Evolutionary conservation across 1,139 yeast species (phyloP).

Genomic region (Kazachstania sp.): DNA sequence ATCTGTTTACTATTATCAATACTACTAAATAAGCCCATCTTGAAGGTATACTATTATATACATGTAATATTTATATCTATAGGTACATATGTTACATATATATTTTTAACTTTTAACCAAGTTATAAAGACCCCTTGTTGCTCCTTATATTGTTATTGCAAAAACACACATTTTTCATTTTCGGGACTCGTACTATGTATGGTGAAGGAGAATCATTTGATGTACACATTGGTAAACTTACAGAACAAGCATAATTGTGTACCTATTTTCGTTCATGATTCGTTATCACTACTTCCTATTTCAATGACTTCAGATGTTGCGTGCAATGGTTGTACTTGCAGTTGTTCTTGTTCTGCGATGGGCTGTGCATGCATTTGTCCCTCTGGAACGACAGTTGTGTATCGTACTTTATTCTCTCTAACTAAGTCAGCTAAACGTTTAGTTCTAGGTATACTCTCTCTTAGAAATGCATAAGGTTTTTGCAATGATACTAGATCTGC

Average conservation of each 20-base stretch:
- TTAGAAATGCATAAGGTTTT: conserved; percentile 61
- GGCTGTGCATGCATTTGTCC: conserved; percentile 12
- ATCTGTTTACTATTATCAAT: conserved; percentile 1
- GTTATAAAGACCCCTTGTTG: no score
- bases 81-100: no score
- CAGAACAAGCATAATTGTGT: no score
- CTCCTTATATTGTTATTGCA: no score
- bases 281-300: conserved; percentile 1
- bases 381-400: conserved; percentile 19
- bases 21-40: conserved; percentile 3
- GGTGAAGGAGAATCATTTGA: no score
- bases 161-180: no score
- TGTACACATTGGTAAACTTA: no score
- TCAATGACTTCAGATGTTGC: not conserved
- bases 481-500: conserved; percentile 59
- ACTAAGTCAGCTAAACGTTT: conserved; percentile 45
- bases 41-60: not conserved
- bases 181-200: no score
- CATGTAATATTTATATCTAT: not conserved
- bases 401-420: conserved; percentile 37
- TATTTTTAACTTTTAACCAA: no score
- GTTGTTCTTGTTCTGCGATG: not conserved
- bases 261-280: not conserved
- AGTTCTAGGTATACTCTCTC: conserved; percentile 53
- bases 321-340: not conserved